These are phyloP conservation scores for Populus deltoides DNA, from an alignment of 345 rosid genomes.

Conservation along the genomic window DNA sequence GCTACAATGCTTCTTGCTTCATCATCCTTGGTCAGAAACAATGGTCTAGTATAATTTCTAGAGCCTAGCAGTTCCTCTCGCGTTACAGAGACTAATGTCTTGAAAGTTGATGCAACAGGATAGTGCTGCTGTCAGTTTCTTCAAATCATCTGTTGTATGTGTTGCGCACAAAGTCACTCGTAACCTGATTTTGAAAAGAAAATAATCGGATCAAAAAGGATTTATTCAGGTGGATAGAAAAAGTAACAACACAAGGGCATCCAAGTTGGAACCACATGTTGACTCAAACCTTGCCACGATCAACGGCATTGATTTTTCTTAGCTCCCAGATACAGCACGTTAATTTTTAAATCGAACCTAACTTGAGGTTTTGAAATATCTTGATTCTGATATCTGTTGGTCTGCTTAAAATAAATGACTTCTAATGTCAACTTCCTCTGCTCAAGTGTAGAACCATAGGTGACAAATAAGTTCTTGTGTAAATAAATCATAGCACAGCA, in stretches of 20 bases:
- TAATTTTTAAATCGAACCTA: not conserved
- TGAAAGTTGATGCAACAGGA: slow-evolving; percentile 50
- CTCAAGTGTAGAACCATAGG: not conserved
- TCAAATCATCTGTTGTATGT: slow-evolving; percentile 70
- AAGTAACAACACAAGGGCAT: not conserved
- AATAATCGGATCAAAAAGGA: not conserved
- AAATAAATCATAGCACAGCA: not conserved
- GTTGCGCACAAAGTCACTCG: slow-evolving; percentile 73
- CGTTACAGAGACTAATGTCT: slow-evolving; percentile 22
- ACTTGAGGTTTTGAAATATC: not conserved
- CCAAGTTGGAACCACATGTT: not conserved
- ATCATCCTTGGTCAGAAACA: not conserved
- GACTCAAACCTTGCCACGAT: not conserved
- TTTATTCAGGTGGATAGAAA: not conserved
- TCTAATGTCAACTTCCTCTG: too few species aligned
- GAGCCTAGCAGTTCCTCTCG: slow-evolving; percentile 21
- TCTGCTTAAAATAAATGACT: not conserved
- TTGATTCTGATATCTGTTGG: too few species aligned
- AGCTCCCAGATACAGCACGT: not conserved
- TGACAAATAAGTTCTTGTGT: not conserved
- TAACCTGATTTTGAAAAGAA: slow-evolving; percentile 42
- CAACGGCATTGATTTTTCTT: not conserved
- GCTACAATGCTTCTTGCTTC: too few species aligned
- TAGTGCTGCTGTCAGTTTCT: slow-evolving; percentile 62
- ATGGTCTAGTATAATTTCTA: not conserved